phyloP scores from a whole-genome alignment of 139 green algal species.

The Coelastrella sp. region DNA sequence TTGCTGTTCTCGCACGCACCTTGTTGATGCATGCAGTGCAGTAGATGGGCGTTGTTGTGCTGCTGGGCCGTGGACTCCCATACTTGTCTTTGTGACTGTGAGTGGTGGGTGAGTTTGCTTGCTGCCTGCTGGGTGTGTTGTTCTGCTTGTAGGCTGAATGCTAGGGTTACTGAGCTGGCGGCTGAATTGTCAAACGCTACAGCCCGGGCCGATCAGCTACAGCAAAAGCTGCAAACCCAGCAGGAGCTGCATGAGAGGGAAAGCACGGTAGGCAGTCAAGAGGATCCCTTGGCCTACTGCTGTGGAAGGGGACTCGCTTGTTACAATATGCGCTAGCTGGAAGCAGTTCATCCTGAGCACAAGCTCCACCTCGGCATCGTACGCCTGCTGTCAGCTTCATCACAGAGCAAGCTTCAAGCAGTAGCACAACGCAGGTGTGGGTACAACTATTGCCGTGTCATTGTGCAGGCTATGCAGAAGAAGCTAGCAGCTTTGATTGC shows the following conservation, averaged over 20 bases:
- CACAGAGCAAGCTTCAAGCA: too few species aligned
- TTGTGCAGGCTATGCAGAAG: slow-evolving; percentile 25
- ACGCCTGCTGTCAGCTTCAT: too few species aligned
- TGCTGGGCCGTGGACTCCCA: too few species aligned
- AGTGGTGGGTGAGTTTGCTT: neutral
- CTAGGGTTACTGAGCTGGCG: slow-evolving; percentile 65
- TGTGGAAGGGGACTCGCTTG: too few species aligned
- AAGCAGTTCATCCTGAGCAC: too few species aligned
- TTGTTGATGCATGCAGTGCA: too few species aligned
- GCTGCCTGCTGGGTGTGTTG: neutral
- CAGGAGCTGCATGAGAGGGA: slow-evolving; percentile 36
- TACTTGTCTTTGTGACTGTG: too few species aligned
- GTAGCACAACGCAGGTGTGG: too few species aligned
- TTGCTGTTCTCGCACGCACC: too few species aligned
- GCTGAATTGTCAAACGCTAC: slow-evolving; percentile 54
- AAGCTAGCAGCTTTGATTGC: slow-evolving; percentile 32
- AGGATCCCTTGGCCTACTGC: neutral
- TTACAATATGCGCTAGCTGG: neutral
- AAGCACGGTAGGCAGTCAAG: slow-evolving; percentile 18
- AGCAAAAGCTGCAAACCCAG: slow-evolving; percentile 11
- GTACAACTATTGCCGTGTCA: too few species aligned
- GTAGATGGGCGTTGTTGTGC: too few species aligned
- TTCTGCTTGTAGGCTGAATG: slow-evolving; percentile 57
- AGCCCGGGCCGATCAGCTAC: slow-evolving; percentile 34
- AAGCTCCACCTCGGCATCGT: too few species aligned